phyloP scores from a whole-genome alignment of 306 rosid species.

The Macrotyloma uniflorum region DNA sequence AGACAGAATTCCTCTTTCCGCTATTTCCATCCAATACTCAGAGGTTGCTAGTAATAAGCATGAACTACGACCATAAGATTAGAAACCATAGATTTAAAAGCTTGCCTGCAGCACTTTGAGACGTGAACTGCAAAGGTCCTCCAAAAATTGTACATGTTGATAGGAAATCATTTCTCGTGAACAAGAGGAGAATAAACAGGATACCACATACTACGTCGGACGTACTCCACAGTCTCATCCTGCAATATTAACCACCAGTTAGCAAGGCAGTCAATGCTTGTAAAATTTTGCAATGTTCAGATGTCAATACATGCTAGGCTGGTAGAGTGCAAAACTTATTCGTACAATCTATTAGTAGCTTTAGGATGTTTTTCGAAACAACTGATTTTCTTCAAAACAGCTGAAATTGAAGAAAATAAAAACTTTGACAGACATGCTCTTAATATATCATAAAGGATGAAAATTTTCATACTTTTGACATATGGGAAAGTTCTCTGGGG shows the following conservation, averaged over 20 bases:
- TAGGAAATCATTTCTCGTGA: constrained; percentile 64
- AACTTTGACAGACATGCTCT: too few species aligned
- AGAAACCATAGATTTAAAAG: constrained; percentile 32
- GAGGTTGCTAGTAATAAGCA: constrained; percentile 1
- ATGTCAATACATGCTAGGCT: constrained; percentile 11
- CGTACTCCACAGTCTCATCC: constrained; percentile 75
- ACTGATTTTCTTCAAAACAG: too few species aligned
- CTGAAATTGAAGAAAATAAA: too few species aligned
- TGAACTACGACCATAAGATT: constrained; percentile 21
- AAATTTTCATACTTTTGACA: constrained; percentile 76
- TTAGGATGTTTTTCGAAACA: too few species aligned
- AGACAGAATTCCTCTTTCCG: not conserved
- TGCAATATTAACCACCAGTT: constrained; percentile 47
- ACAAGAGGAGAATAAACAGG: constrained; percentile 90
- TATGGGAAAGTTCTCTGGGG: constrained; percentile 67
- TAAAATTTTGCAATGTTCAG: not conserved
- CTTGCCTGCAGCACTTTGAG: constrained; percentile 30
- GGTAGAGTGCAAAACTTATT: not conserved
- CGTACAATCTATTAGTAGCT: constrained; percentile 7
- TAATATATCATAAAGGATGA: not conserved
- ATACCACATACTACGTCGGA: constrained; percentile 77
- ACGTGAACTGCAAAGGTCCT: constrained; percentile 11
- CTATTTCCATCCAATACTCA: constrained; percentile 25
- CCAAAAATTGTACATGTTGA: not conserved
- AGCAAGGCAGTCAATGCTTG: not conserved